Conservation (phyloP, 805 yeast genomes). For the Pachysolen tannophilus region DNA sequence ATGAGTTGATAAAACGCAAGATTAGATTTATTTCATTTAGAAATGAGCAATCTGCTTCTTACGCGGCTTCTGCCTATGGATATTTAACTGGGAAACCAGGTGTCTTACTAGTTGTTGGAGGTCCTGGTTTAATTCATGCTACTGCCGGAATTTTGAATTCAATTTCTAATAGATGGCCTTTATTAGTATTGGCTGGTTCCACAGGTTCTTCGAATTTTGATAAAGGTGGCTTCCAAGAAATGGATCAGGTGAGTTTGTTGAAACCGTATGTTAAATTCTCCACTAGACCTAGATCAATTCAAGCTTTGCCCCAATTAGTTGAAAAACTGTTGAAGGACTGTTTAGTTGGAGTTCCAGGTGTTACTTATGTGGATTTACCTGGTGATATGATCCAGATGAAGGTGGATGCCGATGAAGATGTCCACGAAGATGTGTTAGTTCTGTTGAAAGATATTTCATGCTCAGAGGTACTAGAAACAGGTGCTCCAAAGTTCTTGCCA, state of each 20-base stretch:
- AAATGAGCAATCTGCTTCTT: slow-evolving; percentile 69
- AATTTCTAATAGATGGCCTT: slow-evolving; percentile 54
- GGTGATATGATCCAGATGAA: slow-evolving; percentile 44
- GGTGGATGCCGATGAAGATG: slow-evolving; percentile 7
- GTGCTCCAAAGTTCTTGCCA: slow-evolving; percentile 27
- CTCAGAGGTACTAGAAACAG: slow-evolving; percentile 19
- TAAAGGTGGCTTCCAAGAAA: slow-evolving; percentile 65
- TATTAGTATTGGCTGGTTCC: slow-evolving; percentile 60
- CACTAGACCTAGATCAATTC: slow-evolving; percentile 29
- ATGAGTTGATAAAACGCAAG: slow-evolving; percentile 44
- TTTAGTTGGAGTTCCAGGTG: slow-evolving; percentile 48
- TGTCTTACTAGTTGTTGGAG: slow-evolving; percentile 64
- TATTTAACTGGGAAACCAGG: slow-evolving; percentile 60
- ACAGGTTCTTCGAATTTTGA: slow-evolving; percentile 36
- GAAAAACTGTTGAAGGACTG: slow-evolving; percentile 38
- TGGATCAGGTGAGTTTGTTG: slow-evolving; percentile 52
- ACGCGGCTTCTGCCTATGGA: slow-evolving; percentile 69
- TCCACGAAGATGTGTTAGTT: slow-evolving; percentile 10
- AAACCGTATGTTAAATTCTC: slow-evolving; percentile 43
- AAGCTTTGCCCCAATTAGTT: slow-evolving; percentile 29
- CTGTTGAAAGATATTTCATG: slow-evolving; percentile 2
- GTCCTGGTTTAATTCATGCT: slow-evolving; percentile 67
- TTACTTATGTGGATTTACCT: slow-evolving; percentile 57
- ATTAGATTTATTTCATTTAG: slow-evolving; percentile 53
- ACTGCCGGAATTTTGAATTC: slow-evolving; percentile 62